Base-by-base conservation (phyloP, 768 basidiomycete species). In the Fomitopsis serialis region DNA sequence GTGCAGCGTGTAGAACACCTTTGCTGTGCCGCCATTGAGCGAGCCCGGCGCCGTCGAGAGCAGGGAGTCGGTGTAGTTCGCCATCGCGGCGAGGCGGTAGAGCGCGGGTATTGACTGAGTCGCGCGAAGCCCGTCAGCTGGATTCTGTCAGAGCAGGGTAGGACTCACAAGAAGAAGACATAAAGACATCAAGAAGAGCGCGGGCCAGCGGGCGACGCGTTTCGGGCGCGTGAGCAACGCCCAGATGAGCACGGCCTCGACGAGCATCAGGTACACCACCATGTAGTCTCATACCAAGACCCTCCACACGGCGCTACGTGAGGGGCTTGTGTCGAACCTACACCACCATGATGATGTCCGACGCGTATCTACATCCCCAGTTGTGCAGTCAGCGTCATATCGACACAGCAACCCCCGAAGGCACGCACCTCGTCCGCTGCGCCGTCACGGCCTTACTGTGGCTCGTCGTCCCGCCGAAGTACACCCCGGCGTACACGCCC, bases 1-100 rank as follows among this genome's bases (percentile, higher is more conserved):
- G 52, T 62, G 61, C 7, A 62, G 45, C 35, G 50, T 19, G 47
- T 58, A 59, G 42, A 62, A 59, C 25, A 37, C 21, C 22, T 35
- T 37, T 29, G 57, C 59, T 11, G 51, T 52, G 12, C 2, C 9
- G 3, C 42, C 23, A 43, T 62, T 59, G 36, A 59, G 56, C 40
- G 60, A 50, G 12, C 50, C 53, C 1, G 57, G 53, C 1, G 37
- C 54, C 22, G 25, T 49, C 11, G 58, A 57, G 24, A 43, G 21
- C 4, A 58, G 55, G 13, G 53, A 53, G 12, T 52, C 54, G 23
- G 60, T 58, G 11, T 52, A 45, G 43, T 36, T 46, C 21, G 17
- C 25, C 50, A 57, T 55, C 27, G 55, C 47, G n/a, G 22, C 54
- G 10, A 58, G 44, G 13, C 54, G 61, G 40, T 62, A 59, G 1